Percentiles rank a stretch among this genome's conserved stretches.
These are phyloP conservation scores for Oidiodendron maius DNA, from an alignment of 495 filamentous ascomycete species.

Conservation along the genomic window DNA sequence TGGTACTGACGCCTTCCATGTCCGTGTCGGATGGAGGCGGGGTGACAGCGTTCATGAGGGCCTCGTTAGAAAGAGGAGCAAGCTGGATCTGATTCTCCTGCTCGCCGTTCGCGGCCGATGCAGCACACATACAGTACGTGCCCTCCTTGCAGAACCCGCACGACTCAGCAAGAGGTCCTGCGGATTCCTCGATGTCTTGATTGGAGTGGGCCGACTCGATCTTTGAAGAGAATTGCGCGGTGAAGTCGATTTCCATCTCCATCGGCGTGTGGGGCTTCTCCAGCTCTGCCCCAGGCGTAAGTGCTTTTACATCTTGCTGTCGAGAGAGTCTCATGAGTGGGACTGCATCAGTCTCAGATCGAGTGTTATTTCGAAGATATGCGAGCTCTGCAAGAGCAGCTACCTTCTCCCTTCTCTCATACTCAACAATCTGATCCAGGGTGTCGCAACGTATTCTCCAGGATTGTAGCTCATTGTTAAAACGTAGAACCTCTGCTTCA, in stretches of 20 bases:
- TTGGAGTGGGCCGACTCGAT: slow-evolving; percentile 8
- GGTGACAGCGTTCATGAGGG: slow-evolving; percentile 52
- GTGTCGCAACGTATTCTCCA: slow-evolving; percentile 23
- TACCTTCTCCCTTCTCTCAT: slow-evolving; percentile 24
- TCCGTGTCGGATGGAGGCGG: slow-evolving; percentile 66
- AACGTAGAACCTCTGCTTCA: slow-evolving; percentile 37
- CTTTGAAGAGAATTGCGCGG: slow-evolving; percentile 52
- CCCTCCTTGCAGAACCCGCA: slow-evolving; percentile 89
- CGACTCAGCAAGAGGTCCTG: slow-evolving; percentile 39
- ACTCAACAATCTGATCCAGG: slow-evolving; percentile 21
- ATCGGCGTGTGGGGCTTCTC: slow-evolving; percentile 34
- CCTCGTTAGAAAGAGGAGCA: slow-evolving; percentile 41
- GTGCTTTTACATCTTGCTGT: slow-evolving; percentile 7
- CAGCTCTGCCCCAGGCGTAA: not conserved
- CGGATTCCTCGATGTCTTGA: slow-evolving; percentile 18
- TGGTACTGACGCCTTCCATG: slow-evolving; percentile 41
- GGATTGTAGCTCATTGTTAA: slow-evolving; percentile 26
- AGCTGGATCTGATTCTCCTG: slow-evolving; percentile 36
- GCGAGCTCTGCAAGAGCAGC: slow-evolving; percentile 20
- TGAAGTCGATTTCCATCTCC: slow-evolving; percentile 68
- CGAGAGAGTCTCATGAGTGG: slow-evolving; percentile 20
- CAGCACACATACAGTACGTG: slow-evolving; percentile 75
- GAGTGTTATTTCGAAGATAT: slow-evolving; percentile 22
- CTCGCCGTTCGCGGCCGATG: slow-evolving; percentile 18
- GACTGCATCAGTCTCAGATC: slow-evolving; percentile 27